Base-by-base conservation (phyloP, 352 stramenopile genomes). In the Globisporangium emineosum region DNA sequence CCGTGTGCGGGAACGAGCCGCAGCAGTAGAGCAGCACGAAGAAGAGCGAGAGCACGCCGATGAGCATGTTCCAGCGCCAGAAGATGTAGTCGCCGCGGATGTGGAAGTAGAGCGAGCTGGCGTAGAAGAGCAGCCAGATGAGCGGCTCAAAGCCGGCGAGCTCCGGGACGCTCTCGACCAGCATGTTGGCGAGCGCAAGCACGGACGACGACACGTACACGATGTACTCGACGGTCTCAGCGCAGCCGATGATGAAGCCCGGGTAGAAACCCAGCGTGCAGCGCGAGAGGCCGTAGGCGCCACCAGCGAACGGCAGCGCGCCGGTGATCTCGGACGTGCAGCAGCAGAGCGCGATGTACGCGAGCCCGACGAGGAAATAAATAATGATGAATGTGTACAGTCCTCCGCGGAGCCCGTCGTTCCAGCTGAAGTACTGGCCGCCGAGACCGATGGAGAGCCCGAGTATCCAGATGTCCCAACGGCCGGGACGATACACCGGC, bases 401-500 rank as follows among this genome's bases (percentile, higher is more conserved):
- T 3, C 70, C 73, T 2, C 57, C 65, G 0, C 29, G 35, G n/a
- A 79, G 65, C 2, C 73, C 73, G 5, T 43, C 54, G 54, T 79
- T 79, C 67, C 73, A 79, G 57, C 61, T 68, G 33, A 78, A 75
- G 65, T 73, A 76, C 60, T 80, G 73, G 0, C 73, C 70, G 33
- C 70, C 71, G 8, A 80, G 64, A 5, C 62, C 73, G 54, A 78
- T 78, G 8, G 57, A 55, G 37, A 80, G 67, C 0, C 73, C 73
- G 23, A 78, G 59, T 9, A 73, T 66, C 64, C 58, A 78, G 65
- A 80, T 69, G 52, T 80, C 73, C 63, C 87, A 97, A 40, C 96
- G 93, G 51, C 94, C 94, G 23, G 96, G 86, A 67, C 94, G 94
- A 75, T 97, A 97, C 70, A 97, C 98, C 0, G 90, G 91, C 47